phyloP scores from a whole-genome alignment of 1,284 basidiomycete species.

The Moesziomyces sp. region DNA sequence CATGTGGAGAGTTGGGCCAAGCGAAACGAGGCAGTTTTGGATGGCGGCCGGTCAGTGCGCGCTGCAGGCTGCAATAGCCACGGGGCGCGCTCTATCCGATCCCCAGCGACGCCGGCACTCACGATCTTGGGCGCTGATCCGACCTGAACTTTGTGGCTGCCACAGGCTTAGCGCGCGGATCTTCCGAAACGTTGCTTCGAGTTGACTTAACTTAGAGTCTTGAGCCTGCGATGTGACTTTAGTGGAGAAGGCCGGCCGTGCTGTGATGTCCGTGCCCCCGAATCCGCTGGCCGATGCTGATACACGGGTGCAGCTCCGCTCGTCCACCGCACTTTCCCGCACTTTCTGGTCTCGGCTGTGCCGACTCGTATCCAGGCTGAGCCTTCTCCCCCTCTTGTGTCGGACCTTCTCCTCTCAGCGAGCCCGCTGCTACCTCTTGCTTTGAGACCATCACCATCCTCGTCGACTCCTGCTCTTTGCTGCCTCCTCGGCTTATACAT shows the following conservation, averaged over 20 bases:
- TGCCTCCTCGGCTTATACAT: conserved; percentile 1
- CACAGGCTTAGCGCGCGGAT: not conserved
- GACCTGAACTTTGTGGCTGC: not conserved
- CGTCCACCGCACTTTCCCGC: not conserved
- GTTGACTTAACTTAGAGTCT: not conserved
- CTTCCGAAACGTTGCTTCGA: not conserved
- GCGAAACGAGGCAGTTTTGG: too few relatives aligned
- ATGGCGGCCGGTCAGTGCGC: too few relatives aligned
- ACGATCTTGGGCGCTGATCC: too few relatives aligned
- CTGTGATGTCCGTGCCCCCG: too few relatives aligned
- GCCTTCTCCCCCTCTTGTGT: not conserved
- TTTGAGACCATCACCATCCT: conserved; percentile 19
- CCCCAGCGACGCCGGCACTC: not conserved
- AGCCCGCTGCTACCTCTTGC: conserved; percentile 7
- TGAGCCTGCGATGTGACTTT: too few relatives aligned
- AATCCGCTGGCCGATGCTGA: conserved; percentile 1
- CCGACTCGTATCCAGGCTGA: not conserved
- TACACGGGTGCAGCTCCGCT: conserved; percentile 6
- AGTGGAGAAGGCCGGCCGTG: too few relatives aligned
- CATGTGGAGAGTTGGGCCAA: too few relatives aligned
- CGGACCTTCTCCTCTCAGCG: not conserved
- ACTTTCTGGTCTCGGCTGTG: conserved; percentile 5
- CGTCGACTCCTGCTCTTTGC: conserved; percentile 1
- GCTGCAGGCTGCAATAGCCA: too few relatives aligned
- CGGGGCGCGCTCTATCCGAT: not conserved